Base-by-base conservation (phyloP, 257 asterid species). In the Anisodus acutangulus region DNA sequence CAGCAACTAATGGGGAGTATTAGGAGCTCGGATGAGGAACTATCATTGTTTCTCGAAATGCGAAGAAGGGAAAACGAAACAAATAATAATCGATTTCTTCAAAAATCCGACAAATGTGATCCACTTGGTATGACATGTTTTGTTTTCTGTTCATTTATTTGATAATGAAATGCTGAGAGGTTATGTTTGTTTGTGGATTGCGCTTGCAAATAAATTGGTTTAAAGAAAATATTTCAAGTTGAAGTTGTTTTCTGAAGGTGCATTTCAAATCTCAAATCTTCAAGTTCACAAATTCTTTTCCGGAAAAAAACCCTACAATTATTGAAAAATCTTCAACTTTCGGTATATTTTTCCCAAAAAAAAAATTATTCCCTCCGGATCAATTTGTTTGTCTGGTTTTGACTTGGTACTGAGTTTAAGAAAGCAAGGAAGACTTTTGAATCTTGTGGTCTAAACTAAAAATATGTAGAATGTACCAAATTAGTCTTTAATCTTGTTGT, bases 11-110 rank as follows among this genome's bases (percentile, higher is more conserved):
- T 91, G 91, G 95, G 94, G 76, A 89, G 93, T 85, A 62, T 94
- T 90, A 91, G 96, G 87, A 84, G 90, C 35, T 88, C 89, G 22
- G 99, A 95, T 81, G 98, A 95, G 80, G 98, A 95, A 83, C 91
- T 95, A 86, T 94, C 98, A 6, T 87, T 95, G 90, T 95, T 95
- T 85, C 89, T 94, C 45, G 99, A 95, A 90, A 93, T 95, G 99
- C 91, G 96, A 82, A 92, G 81, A 86, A 97, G 94, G 55, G 99
- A 95, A 88, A 94, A 94, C 85, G 98, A 91, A 72, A 88, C 95
- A 87, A 89, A 85, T 82, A 88, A 89, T 89, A 95, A 90, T 87
- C 92, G 88, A 83, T 90, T 94, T 59, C 93, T 91, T 74, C 94
- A 92, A 83, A 92, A 83, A 90, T 87, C 97, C 59, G 94, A 95